phyloP scores from a whole-genome alignment of 2,329 filamentous ascomycete species.

The Pseudopyricularia cyperi region DNA sequence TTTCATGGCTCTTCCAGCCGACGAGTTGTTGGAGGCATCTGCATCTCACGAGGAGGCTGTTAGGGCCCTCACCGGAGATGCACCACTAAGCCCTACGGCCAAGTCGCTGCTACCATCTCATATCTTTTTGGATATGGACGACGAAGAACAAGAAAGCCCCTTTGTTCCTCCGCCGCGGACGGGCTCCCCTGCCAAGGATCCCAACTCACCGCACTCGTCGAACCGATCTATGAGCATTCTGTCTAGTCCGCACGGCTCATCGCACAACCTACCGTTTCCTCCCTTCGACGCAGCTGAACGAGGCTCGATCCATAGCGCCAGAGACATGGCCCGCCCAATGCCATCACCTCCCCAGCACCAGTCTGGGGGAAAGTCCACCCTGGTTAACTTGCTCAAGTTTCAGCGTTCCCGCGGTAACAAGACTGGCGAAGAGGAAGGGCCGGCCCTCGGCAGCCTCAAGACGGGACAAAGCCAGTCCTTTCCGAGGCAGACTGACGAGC shows the following conservation, averaged over 20 bases:
- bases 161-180: constrained; percentile 19
- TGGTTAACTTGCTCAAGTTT: constrained; percentile 41
- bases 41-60: constrained; percentile 47
- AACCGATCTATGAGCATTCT: constrained; percentile 41
- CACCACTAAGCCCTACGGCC: constrained; percentile 66
- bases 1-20: constrained; percentile 28
- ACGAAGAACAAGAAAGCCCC: constrained; percentile 37
- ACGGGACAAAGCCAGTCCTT: constrained; percentile 66
- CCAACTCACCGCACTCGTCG: constrained; percentile 50
- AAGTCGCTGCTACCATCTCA: constrained; percentile 60
- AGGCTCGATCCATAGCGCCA: constrained; percentile 21
- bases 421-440: constrained; percentile 44
- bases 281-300: constrained; percentile 35
- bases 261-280: constrained; percentile 43
- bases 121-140: constrained; percentile 28
- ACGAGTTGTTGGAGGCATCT: not conserved
- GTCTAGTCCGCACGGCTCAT: constrained; percentile 49
- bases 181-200: constrained; percentile 26
- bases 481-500: constrained; percentile 47
- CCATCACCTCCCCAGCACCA: constrained; percentile 24
- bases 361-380: constrained; percentile 11
- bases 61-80: constrained; percentile 46
- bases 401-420: constrained; percentile 51
- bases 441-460: constrained; percentile 56
- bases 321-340: constrained; percentile 15